Evolutionary conservation across 2,329 filamentous ascomycete species (phyloP), one percentile per base, ranked within the genome.

Genomic region (Calonectria naviculata): DNA sequence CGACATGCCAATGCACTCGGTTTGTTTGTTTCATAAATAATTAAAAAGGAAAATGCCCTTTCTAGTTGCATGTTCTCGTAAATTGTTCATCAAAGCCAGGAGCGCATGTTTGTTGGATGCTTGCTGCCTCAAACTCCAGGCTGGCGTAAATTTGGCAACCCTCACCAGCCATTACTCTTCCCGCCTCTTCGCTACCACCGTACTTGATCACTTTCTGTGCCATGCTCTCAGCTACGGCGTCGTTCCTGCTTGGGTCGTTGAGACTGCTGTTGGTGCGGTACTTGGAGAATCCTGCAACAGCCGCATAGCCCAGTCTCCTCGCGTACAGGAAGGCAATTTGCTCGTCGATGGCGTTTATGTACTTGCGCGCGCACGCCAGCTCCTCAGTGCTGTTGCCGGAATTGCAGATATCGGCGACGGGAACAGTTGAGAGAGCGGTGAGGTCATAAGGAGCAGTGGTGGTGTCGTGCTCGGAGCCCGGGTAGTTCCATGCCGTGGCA

Each of bases 131-230:
- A 66, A 68, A 75, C 36, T 73, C 68, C 44, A 75, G 44, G 44
- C 73, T 75, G 6, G 47, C 66, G 49, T 72, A 73, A 8, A 75
- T 75, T 21, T 75, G 73, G 15, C 73, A 75, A 9, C 66, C 73
- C 12, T 75, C 71, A 1, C 73, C 73, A 10, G 66, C 73, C 68
- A 75, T 71, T 1, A 75, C 29, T 7, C 66, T 66, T 0, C 73
- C 73, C 0, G 73, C 64, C 1, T 75, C 68, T 29, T 62, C n/a
- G 15, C 42, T 73, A 0, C 73, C 73, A 2, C 73, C 73, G 19
- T 73, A 75, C 60, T 75, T 75, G 4, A 54, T 12, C 3, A 75
- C 73, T 9, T 69, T 49, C 61, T 34, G 64, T 10, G 71, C 73
- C 73, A 75, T 70, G 0, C 73, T 73, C 2, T 68, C 61, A 8